phyloP scores from a whole-genome alignment of 495 filamentous ascomycete species.

The Parathielavia appendiculata region DNA sequence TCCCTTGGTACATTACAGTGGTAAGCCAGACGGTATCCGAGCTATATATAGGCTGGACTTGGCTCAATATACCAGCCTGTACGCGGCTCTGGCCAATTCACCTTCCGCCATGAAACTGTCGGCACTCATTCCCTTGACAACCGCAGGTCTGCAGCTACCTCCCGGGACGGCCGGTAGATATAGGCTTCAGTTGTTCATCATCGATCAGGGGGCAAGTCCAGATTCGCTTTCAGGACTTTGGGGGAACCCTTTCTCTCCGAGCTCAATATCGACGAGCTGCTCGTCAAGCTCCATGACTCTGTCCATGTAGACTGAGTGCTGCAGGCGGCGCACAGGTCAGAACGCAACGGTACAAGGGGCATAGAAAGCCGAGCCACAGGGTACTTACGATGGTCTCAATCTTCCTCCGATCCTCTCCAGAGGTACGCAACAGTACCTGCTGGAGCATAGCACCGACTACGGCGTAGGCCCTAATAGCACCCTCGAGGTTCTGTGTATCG shows the following conservation, averaged over 20 bases:
- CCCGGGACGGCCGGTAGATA: too few relatives aligned
- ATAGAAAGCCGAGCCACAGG: too few relatives aligned
- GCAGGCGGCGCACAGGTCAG: constrained; percentile 16
- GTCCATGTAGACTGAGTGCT: constrained; percentile 83
- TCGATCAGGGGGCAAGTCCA: too few relatives aligned
- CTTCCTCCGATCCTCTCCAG: constrained; percentile 71
- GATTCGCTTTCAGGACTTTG: constrained; percentile 59
- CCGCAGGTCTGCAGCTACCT: not conserved
- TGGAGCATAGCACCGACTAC: constrained; percentile 83
- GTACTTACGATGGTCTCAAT: constrained; percentile 80
- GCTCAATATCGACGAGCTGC: constrained; percentile 54
- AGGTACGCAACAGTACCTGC: constrained; percentile 75
- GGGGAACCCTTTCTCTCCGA: constrained; percentile 69
- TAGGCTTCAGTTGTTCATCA: too few relatives aligned
- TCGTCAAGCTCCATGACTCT: constrained; percentile 81
- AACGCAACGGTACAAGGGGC: not conserved
- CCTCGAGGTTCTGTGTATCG: constrained; percentile 88
- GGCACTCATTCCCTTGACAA: not conserved
- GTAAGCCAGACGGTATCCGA: too few relatives aligned
- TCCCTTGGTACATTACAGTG: too few relatives aligned
- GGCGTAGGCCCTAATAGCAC: constrained; percentile 84
- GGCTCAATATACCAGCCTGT: too few relatives aligned
- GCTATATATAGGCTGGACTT: too few relatives aligned
- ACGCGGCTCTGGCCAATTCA: too few relatives aligned
- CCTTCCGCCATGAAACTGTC: too few relatives aligned